Percentiles rank a stretch among this genome's conserved stretches.
phyloP scores from a whole-genome alignment of 2,329 filamentous ascomycete species.

The Botrytis fabae region DNA sequence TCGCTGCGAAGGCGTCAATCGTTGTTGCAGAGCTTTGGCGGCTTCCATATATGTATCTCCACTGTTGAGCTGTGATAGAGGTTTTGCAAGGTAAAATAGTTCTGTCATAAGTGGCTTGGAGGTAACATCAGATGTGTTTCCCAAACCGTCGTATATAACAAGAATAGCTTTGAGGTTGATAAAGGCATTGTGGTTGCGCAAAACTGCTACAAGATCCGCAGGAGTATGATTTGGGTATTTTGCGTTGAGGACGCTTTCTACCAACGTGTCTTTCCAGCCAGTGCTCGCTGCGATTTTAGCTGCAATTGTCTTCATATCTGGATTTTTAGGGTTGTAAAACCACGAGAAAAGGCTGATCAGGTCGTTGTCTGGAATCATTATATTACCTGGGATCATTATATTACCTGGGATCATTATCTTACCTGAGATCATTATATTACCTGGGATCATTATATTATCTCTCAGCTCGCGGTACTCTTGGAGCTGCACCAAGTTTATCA shows the following conservation, averaged over 20 bases:
- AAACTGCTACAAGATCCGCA: neutral
- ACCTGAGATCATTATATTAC: too few relatives aligned
- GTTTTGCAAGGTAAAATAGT: neutral
- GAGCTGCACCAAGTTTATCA: neutral
- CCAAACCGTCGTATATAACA: neutral
- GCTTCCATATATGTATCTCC: neutral
- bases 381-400: neutral
- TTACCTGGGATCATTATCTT: neutral
- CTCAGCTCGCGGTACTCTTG: neutral
- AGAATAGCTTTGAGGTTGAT: neutral
- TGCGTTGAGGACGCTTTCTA: neutral
- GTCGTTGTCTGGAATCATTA: neutral
- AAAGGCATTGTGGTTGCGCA: neutral
- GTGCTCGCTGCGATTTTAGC: neutral
- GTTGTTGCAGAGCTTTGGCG: neutral
- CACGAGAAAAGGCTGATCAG: neutral
- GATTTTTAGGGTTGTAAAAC: neutral
- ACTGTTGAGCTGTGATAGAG: neutral
- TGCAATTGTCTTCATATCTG: neutral
- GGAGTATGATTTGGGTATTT: neutral
- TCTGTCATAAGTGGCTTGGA: neutral
- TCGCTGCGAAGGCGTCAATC: neutral
- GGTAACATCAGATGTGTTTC: neutral
- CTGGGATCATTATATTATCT: neutral
- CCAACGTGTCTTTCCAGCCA: neutral